Evolutionary conservation across 768 basidiomycete genomes (phyloP), one percentile per base, ranked within the genome.

Genomic region (Sporobolomyces phaffii): DNA sequence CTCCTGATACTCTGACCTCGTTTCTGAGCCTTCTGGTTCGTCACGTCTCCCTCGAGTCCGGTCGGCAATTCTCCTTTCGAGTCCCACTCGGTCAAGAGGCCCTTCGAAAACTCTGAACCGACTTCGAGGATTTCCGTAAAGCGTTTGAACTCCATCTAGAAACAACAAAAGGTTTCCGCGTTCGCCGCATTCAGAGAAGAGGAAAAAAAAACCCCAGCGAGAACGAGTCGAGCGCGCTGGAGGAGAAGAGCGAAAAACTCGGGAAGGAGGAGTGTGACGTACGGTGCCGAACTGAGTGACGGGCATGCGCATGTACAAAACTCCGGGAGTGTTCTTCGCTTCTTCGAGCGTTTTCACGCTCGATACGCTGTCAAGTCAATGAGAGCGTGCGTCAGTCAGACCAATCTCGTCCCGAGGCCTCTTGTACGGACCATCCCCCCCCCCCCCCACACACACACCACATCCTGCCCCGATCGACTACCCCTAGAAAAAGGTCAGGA

Each of bases 201-300:
- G 7, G 3, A 31, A 14, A n/a, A 24, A 22, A n/a, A 64, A 47
- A 6, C 10, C 20, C 26, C 38, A 38, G 38, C 17, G 17, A 38
- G 10, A 38, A 9, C 17, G 38, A 38, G 38, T 9, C 17, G 10
- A 38, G 38, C 38, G 38, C 9, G 38, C 10, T 9, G 9, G 38
- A 9, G 9, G 38, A 17, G 38, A 38, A 9, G 38, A 38, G 38
- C n/a, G n/a, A n/a, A n/a, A n/a, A n/a, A n/a, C n/a, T n/a, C n/a
- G n/a, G n/a, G 17, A 9, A 38, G 38, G 38, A 38, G 10, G 38
- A 38, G 38, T 38, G 33, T 91, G 93, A 76, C 93, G 89, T 29
- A 97, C 81, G 8, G 92, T 97, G 7, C 91, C 91, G 72, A 88
- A 98, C 86, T 90, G 85, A 70, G 96, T 90, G 17, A 99, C 93